Evolutionary conservation across 2,329 filamentous ascomycete genomes (phyloP).

Genomic region (Clarireedia homoeocarpa): DNA sequence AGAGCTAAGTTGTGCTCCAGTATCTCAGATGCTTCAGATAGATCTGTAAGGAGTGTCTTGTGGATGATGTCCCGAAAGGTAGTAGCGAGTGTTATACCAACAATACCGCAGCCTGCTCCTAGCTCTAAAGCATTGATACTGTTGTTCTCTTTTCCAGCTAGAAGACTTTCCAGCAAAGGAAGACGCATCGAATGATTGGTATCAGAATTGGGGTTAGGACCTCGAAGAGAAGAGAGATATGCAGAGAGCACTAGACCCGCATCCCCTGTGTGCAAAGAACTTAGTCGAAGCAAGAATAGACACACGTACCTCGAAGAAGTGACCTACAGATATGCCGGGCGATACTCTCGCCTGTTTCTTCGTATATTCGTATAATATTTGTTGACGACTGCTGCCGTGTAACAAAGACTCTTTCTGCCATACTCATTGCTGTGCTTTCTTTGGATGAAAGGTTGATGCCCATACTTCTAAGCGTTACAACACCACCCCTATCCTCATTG

Average conservation of each 20-base stretch:
- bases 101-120: slow-evolving; percentile 61
- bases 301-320: slow-evolving; percentile 13
- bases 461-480: slow-evolving; percentile 22
- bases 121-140: slow-evolving; percentile 51
- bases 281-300: slow-evolving; percentile 12
- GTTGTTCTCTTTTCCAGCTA: slow-evolving; percentile 2
- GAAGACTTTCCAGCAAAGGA: slow-evolving; percentile 11
- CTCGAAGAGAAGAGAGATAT: slow-evolving; percentile 23
- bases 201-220: not conserved
- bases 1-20: slow-evolving; percentile 40
- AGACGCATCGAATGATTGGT: not conserved
- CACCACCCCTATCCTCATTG: slow-evolving; percentile 7
- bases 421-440: not conserved
- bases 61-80: slow-evolving; percentile 26
- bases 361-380: slow-evolving; percentile 41
- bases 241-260: slow-evolving; percentile 32
- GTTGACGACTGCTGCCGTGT: not conserved
- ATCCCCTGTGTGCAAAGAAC: slow-evolving; percentile 24
- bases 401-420: slow-evolving; percentile 22
- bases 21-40: slow-evolving; percentile 56
- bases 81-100: slow-evolving; percentile 52
- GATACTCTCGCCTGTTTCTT: slow-evolving; percentile 67
- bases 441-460: slow-evolving; percentile 8
- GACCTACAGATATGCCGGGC: slow-evolving; percentile 58
- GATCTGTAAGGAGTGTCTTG: slow-evolving; percentile 52